phyloP scores from a whole-genome alignment of 2,329 filamentous ascomycete species.

The Fonsecaea pedrosoi region DNA sequence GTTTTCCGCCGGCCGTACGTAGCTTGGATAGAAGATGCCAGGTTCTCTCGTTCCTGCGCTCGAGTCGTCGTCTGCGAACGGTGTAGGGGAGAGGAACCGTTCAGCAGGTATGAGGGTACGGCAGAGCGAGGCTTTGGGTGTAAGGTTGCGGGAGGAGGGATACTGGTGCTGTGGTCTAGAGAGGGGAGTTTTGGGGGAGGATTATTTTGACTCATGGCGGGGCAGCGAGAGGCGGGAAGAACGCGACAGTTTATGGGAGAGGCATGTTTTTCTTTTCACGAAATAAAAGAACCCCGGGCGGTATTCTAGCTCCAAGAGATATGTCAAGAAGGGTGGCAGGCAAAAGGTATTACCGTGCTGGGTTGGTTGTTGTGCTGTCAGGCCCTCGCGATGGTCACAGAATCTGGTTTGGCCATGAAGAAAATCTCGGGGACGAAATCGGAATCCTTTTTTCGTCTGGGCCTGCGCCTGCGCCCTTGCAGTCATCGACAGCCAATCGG shows the following conservation, averaged over 20 bases:
- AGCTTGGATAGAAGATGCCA: conserved; percentile 65
- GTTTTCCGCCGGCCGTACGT: conserved; percentile 60
- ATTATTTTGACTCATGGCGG: conserved; percentile 34
- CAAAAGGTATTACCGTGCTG: conserved; percentile 14
- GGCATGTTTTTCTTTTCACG: conserved; percentile 10
- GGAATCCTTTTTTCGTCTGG: conserved; percentile 13
- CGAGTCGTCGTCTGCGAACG: conserved; percentile 47
- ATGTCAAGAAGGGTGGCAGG: conserved; percentile 1
- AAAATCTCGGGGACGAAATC: conserved; percentile 11
- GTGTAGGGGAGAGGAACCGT: conserved; percentile 62
- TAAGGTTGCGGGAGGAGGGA: conserved; percentile 20
- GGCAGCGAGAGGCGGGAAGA: not conserved
- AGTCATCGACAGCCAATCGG: conserved; percentile 7
- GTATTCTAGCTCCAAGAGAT: not conserved
- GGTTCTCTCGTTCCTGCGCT: conserved; percentile 62
- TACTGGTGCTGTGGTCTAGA: conserved; percentile 13
- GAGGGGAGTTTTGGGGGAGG: conserved; percentile 25
- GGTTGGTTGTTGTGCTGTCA: not conserved
- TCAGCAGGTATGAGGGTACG: conserved; percentile 63
- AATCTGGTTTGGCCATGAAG: not conserved
- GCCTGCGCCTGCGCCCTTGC: conserved; percentile 7
- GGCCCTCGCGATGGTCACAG: not conserved
- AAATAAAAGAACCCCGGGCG: not conserved
- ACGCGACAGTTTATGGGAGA: not conserved
- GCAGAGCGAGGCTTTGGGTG: conserved; percentile 58